Percentiles rank a stretch among this genome's conserved stretches.
These are phyloP conservation scores for Rhodamnia argentea DNA, from an alignment of 345 rosid species.

Conservation along the genomic window DNA sequence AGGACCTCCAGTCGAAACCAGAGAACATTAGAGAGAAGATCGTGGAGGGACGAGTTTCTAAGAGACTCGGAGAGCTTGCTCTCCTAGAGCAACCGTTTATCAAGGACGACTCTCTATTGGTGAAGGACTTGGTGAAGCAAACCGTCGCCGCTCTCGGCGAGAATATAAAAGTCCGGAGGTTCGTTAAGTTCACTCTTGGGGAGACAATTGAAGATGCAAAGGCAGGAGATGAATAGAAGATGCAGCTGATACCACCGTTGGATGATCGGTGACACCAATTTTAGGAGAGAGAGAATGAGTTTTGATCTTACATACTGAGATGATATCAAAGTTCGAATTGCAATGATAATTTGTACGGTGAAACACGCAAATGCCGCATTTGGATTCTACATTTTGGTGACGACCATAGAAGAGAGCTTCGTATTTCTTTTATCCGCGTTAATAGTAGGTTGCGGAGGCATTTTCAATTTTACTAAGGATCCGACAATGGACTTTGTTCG, in stretches of 20 bases:
- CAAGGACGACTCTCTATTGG: slow-evolving; percentile 56
- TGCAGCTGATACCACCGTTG: neutral
- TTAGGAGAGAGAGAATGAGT: neutral
- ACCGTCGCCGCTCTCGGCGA: slow-evolving; percentile 85
- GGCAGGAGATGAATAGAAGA: slow-evolving; percentile 8
- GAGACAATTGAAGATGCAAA: slow-evolving; percentile 27
- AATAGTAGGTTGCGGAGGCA: neutral
- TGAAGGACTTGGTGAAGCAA: slow-evolving; percentile 79
- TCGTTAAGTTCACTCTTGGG: slow-evolving; percentile 63
- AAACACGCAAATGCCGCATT: neutral
- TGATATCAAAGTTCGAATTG: neutral
- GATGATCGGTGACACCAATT: neutral
- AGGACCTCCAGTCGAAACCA: slow-evolving; percentile 78
- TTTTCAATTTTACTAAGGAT: neutral
- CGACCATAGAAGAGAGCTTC: neutral
- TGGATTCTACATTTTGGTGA: neutral
- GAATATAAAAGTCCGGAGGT: slow-evolving; percentile 75
- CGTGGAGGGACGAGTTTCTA: slow-evolving; percentile 77
- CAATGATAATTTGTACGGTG: neutral
- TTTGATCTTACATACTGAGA: neutral
- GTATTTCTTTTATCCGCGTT: neutral
- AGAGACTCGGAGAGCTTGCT: slow-evolving; percentile 77
- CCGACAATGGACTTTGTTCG: neutral
- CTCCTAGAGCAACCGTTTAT: slow-evolving; percentile 75
- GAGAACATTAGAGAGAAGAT: slow-evolving; percentile 83